phyloP scores from a whole-genome alignment of 73 alveolate genomes.

The Strombidium stylifer region DNA sequence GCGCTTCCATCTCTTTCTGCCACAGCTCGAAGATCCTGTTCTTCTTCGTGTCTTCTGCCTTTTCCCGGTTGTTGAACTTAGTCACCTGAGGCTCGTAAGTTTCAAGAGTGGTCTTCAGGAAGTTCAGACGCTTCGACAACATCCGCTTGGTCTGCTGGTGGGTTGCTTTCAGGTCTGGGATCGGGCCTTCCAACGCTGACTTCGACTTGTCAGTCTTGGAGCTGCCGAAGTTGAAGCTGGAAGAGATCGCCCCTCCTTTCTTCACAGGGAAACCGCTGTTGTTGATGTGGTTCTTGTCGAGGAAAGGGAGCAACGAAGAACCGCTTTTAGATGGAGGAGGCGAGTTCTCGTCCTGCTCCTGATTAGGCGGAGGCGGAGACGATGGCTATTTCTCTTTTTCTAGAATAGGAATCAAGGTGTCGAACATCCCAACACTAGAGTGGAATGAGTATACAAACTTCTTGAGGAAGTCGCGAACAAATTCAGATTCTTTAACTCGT shows the following conservation, averaged over 20 bases:
- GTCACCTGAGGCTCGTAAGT: conserved; percentile 5
- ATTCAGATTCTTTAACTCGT: conserved; percentile 44
- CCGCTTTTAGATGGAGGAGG: too few species aligned
- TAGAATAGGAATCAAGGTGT: too few species aligned
- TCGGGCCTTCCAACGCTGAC: too few species aligned
- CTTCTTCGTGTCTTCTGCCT: conserved; percentile 2
- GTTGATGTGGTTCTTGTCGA: not conserved
- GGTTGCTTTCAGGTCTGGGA: too few species aligned
- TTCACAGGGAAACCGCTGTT: not conserved
- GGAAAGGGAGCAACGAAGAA: too few species aligned
- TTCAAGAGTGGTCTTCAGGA: conserved; percentile 18
- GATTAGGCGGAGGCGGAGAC: too few species aligned
- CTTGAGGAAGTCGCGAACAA: conserved; percentile 29
- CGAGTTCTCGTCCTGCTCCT: too few species aligned
- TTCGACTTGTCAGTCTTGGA: too few species aligned
- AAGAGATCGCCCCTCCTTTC: not conserved
- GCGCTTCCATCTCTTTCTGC: conserved; percentile 21
- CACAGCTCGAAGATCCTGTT: conserved; percentile 18
- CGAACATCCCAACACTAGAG: not conserved
- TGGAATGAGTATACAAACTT: conserved; percentile 43
- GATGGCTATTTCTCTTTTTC: too few species aligned
- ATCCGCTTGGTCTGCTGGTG: conserved; percentile 1
- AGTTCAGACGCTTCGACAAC: conserved; percentile 13
- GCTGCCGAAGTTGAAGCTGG: not conserved
- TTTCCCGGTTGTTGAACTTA: not conserved